A percentile compares a stretch with the other conserved stretches of the same genome.
phyloP scores from a whole-genome alignment of 2,329 filamentous ascomycete genomes.

The Byssothecium circinans region DNA sequence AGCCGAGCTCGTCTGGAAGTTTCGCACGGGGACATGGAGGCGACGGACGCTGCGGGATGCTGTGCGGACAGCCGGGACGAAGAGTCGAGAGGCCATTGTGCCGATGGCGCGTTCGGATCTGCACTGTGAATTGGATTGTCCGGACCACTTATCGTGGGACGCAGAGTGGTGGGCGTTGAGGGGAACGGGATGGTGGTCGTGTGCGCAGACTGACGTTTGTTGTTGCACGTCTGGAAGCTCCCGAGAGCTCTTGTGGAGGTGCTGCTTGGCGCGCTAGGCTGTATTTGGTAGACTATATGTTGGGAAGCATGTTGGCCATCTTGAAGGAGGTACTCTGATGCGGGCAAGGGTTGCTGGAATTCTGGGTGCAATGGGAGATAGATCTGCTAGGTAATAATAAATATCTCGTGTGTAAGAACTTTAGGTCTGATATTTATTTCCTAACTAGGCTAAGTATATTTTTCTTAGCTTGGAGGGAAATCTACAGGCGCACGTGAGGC shows the following conservation, averaged over 20 bases:
- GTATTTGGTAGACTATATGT: constrained; percentile 3
- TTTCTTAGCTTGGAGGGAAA: no score
- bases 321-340: no score
- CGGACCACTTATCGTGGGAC: neutral
- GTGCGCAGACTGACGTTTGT: constrained; percentile 10
- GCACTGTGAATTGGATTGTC: neutral
- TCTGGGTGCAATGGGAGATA: no score
- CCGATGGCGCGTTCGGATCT: constrained; percentile 15
- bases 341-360: no score
- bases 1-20: constrained; percentile 46
- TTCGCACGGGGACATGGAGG: constrained; percentile 24
- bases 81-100: constrained; percentile 50
- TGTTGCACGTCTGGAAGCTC: constrained; percentile 3
- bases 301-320: no score
- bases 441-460: no score
- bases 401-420: no score
- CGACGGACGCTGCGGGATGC: constrained; percentile 15
- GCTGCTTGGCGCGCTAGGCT: constrained; percentile 6
- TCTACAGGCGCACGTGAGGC: no score
- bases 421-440: no score
- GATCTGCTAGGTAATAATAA: no score
- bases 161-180: neutral
- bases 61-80: constrained; percentile 45
- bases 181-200: neutral
- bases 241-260: constrained; percentile 1